Percentiles rank a stretch among this genome's conserved stretches.
These are phyloP conservation scores for Botrytis tulipae DNA, from an alignment of 2,329 filamentous ascomycete genomes.

Conservation along the genomic window DNA sequence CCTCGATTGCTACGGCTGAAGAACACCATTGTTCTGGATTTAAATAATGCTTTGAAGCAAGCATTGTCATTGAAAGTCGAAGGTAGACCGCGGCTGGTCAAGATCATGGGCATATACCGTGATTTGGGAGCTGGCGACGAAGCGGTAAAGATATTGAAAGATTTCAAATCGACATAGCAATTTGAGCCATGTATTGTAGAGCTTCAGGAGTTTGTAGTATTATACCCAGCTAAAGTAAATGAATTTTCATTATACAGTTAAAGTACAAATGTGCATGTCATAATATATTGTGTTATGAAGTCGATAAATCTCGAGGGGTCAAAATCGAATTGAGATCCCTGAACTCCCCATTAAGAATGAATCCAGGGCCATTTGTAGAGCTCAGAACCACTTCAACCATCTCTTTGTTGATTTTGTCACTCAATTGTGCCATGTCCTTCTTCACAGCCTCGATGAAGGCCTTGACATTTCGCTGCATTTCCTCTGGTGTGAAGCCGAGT, in stretches of 20 bases:
- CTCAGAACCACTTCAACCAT: constrained; percentile 77
- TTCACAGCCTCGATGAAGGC: constrained; percentile 73
- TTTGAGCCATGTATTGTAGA: constrained; percentile 38
- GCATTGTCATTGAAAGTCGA: constrained; percentile 44
- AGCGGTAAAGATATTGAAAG: constrained; percentile 51
- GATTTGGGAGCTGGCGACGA: constrained; percentile 60
- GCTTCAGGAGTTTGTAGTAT: constrained; percentile 45
- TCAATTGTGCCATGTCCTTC: constrained; percentile 67
- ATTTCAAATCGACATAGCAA: constrained; percentile 30
- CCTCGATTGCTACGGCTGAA: constrained; percentile 55
- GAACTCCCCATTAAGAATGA: constrained; percentile 82
- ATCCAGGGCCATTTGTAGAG: constrained; percentile 81
- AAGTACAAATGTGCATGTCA: constrained; percentile 38
- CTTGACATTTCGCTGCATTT: constrained; percentile 82
- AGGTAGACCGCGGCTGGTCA: constrained; percentile 48
- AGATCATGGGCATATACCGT: constrained; percentile 58
- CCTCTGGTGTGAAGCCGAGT: constrained; percentile 81
- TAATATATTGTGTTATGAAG: constrained; percentile 38
- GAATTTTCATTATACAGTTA: constrained; percentile 42
- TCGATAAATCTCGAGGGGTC: constrained; percentile 51
- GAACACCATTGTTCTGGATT: constrained; percentile 62
- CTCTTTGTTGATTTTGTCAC: constrained; percentile 66
- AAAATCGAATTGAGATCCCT: constrained; percentile 58
- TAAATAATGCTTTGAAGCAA: constrained; percentile 61
- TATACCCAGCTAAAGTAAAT: constrained; percentile 31